phyloP scores from a whole-genome alignment of 2,329 filamentous ascomycete genomes.

The Bipolaris sorokiniana region DNA sequence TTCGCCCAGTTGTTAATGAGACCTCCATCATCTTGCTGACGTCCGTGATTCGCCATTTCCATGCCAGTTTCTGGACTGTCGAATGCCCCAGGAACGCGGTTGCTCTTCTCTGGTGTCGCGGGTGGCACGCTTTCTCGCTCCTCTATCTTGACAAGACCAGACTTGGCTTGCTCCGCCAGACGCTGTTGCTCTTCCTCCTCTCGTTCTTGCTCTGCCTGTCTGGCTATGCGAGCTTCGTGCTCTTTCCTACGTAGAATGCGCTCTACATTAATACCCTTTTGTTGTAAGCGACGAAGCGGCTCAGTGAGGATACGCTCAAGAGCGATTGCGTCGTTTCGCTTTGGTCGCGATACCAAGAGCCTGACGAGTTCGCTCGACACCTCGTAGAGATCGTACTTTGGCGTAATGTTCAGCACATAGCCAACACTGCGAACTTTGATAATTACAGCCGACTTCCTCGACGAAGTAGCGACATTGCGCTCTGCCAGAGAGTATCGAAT shows the following conservation, averaged over 20 bases:
- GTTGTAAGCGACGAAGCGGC: constrained; percentile 79
- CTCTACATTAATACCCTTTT: constrained; percentile 94
- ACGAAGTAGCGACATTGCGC: constrained; percentile 59
- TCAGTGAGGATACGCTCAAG: constrained; percentile 90
- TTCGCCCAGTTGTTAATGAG: constrained; percentile 47
- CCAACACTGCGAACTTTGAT: constrained; percentile 70
- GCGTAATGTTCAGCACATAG: constrained; percentile 77
- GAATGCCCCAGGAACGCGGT: constrained; percentile 48
- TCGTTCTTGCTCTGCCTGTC: constrained; percentile 75
- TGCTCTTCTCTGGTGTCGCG: constrained; percentile 37
- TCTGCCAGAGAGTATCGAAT: constrained; percentile 78
- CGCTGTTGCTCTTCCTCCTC: constrained; percentile 66
- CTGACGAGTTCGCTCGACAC: constrained; percentile 86
- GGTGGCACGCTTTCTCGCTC: constrained; percentile 25
- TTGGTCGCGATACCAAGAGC: constrained; percentile 79
- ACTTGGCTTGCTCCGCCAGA: constrained; percentile 39
- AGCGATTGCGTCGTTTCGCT: constrained; percentile 86
- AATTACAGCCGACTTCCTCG: constrained; percentile 70
- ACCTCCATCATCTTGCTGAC: constrained; percentile 30
- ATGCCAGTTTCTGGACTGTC: constrained; percentile 42
- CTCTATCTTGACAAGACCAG: constrained; percentile 23
- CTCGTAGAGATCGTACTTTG: constrained; percentile 84
- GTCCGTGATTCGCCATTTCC: constrained; percentile 36
- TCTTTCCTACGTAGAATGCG: constrained; percentile 88
- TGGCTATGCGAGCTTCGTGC: constrained; percentile 84